These are phyloP conservation scores for Papilionanthe hybrid DNA, from an alignment of 116 monocot genomes.

Conservation along the genomic window DNA sequence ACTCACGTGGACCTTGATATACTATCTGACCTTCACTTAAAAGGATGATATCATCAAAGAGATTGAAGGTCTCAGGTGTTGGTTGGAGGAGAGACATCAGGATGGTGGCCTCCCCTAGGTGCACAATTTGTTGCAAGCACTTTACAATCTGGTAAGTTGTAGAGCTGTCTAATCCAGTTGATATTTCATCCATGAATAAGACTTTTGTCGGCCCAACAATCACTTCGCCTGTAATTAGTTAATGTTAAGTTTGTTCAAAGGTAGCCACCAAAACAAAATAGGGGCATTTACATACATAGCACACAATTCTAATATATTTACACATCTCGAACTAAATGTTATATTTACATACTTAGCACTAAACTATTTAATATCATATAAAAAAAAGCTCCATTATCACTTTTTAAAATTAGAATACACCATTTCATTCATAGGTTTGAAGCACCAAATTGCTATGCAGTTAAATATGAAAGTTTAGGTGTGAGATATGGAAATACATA, in stretches of 20 bases:
- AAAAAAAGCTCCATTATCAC: no score
- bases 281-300: no score
- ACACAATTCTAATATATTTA: no score
- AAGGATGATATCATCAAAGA: slow-evolving; percentile 24
- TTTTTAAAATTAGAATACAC: no score
- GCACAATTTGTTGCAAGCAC: slow-evolving; percentile 13
- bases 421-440: no score
- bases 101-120: slow-evolving; percentile 13
- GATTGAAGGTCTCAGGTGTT: slow-evolving; percentile 17
- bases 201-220: slow-evolving; percentile 19
- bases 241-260: neutral
- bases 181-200: slow-evolving; percentile 27
- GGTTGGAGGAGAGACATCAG: slow-evolving; percentile 25
- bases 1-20: slow-evolving; percentile 19
- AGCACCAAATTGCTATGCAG: no score
- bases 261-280: neutral
- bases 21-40: slow-evolving; percentile 15
- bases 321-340: no score
- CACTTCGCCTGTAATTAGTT: slow-evolving; percentile 11
- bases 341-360: no score
- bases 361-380: no score
- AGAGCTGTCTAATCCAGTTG: slow-evolving; percentile 22
- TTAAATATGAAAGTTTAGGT: no score
- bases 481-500: no score
- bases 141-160: slow-evolving; percentile 24